A percentile compares a stretch with the other conserved stretches of the same genome.
Evolutionary conservation across 306 rosid species (phyloP).

Genomic region (Canavalia ensiformis): DNA sequence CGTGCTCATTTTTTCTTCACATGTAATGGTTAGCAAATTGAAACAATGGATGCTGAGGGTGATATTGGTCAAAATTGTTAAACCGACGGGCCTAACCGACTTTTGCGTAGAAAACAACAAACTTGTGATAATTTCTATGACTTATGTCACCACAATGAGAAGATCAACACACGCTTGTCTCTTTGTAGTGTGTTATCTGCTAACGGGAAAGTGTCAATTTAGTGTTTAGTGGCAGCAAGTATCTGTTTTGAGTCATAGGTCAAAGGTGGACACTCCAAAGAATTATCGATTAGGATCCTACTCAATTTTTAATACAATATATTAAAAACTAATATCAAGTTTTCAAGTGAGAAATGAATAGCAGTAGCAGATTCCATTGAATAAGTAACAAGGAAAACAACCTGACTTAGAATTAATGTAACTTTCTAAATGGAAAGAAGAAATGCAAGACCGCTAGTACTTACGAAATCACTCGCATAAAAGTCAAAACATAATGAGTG

Average conservation of each 20-base stretch:
- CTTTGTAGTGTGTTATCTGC: not conserved
- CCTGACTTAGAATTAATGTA: not conserved
- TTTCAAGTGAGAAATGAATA: not conserved
- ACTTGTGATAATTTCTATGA: constrained; percentile 7
- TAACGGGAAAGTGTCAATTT: constrained; percentile 21
- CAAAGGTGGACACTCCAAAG: not conserved
- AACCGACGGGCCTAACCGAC: not conserved
- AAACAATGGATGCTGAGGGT: not conserved
- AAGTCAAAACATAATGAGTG: not conserved
- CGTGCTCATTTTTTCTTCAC: not conserved
- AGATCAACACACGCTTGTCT: constrained; percentile 27
- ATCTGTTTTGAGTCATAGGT: constrained; percentile 3
- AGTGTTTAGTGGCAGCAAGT: not conserved
- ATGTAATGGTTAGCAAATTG: constrained; percentile 17
- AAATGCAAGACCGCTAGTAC: not conserved
- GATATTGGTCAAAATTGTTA: constrained; percentile 45
- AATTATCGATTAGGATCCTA: not conserved
- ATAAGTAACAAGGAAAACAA: not conserved
- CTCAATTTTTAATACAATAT: not conserved
- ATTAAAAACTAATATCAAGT: not conserved
- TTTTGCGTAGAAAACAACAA: constrained; percentile 10
- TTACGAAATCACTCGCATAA: not conserved
- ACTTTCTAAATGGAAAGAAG: not conserved
- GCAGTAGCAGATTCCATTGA: not conserved
- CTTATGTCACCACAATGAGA: constrained; percentile 11